These are phyloP conservation scores for Tarenaya hassleriana DNA, from an alignment of 345 rosid species.

Conservation along the genomic window DNA sequence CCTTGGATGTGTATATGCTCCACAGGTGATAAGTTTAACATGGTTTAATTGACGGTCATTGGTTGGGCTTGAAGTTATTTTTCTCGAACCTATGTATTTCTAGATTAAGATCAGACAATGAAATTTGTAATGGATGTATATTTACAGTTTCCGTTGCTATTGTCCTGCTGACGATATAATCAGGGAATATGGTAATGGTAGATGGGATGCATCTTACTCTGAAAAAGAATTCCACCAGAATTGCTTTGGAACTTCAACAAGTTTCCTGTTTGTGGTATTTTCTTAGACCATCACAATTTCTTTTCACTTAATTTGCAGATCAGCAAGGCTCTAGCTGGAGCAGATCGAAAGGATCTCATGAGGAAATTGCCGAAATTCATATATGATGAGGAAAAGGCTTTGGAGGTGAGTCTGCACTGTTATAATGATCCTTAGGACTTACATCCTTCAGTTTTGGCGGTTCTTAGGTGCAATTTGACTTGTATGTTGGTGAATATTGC, in stretches of 20 bases:
- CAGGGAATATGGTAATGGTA: too few relatives aligned
- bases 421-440: neutral
- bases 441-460: slow-evolving; percentile 7
- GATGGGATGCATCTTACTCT: too few relatives aligned
- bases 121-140: neutral
- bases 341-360: slow-evolving; percentile 82
- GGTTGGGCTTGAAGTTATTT: neutral
- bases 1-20: slow-evolving; percentile 93
- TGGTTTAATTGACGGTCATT: slow-evolving; percentile 5
- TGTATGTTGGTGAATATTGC: too few relatives aligned
- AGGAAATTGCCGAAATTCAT: slow-evolving; percentile 92
- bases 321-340: slow-evolving; percentile 74
- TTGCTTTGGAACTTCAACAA: neutral
- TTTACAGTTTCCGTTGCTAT: neutral
- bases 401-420: slow-evolving; percentile 49
- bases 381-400: slow-evolving; percentile 91
- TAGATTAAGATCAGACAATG: neutral
- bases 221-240: neutral
- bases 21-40: slow-evolving; percentile 55
- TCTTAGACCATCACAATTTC: neutral
- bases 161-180: too few relatives aligned
- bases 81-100: neutral
- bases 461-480: too few relatives aligned
- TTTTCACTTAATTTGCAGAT: slow-evolving; percentile 39
- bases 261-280: neutral